These are phyloP conservation scores for Schwanniomyces vanrijiae DNA, from an alignment of 805 yeast species.

Conservation along the genomic window DNA sequence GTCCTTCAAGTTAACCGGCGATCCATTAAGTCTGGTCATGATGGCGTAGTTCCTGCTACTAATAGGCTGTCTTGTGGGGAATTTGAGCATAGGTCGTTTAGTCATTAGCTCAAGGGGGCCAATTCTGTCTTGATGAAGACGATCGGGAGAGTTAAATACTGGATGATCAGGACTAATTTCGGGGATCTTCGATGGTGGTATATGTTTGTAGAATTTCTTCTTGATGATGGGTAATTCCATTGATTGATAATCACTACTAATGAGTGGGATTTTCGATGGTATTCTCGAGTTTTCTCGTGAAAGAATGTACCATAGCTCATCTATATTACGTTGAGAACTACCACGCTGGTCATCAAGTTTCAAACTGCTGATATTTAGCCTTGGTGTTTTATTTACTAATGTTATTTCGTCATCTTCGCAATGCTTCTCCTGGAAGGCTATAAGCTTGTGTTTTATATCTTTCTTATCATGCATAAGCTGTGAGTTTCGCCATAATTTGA, in stretches of 20 bases:
- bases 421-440: not conserved
- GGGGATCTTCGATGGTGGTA: slow-evolving; percentile 23
- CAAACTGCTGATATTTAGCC: not conserved
- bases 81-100: not conserved
- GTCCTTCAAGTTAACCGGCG: not conserved
- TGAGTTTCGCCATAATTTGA: slow-evolving; percentile 18
- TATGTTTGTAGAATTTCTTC: slow-evolving; percentile 12
- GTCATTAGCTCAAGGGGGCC: slow-evolving; percentile 9
- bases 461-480: not conserved
- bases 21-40: slow-evolving; percentile 5
- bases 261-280: slow-evolving; percentile 26
- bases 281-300: not conserved
- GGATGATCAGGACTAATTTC: slow-evolving; percentile 29
- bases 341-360: not conserved
- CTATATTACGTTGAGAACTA: not conserved
- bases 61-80: not conserved
- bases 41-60: slow-evolving; percentile 5
- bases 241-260: slow-evolving; percentile 17
- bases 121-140: not conserved
- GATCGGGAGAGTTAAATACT: slow-evolving; percentile 27
- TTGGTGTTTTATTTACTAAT: slow-evolving; percentile 12
- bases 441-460: not conserved
- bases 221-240: slow-evolving; percentile 23
- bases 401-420: slow-evolving; percentile 15
- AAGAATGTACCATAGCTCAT: slow-evolving; percentile 1